These are phyloP conservation scores for Parafenestella ontariensis DNA, from an alignment of 2,329 filamentous ascomycete genomes.

Conservation along the genomic window DNA sequence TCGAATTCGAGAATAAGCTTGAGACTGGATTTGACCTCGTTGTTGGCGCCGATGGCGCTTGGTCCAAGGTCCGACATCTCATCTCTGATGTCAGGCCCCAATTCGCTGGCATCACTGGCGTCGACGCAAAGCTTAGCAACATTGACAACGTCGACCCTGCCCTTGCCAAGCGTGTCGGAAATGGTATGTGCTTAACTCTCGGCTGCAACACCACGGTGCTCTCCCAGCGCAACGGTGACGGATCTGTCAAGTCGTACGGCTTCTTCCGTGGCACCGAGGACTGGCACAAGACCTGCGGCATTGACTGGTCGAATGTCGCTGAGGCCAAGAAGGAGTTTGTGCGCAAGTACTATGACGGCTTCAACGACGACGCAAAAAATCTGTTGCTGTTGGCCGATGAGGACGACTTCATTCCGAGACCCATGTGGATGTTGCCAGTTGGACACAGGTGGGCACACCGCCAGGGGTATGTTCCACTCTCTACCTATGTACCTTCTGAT, in stretches of 20 bases:
- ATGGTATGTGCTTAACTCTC: slow-evolving; percentile 47
- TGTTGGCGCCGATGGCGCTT: slow-evolving; percentile 56
- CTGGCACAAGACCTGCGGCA: slow-evolving; percentile 49
- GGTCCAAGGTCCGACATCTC: slow-evolving; percentile 41
- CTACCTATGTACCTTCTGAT: too few relatives aligned
- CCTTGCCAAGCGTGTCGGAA: slow-evolving; percentile 54
- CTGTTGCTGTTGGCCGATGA: slow-evolving; percentile 30
- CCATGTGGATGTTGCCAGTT: slow-evolving; percentile 49
- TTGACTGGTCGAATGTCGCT: slow-evolving; percentile 51
- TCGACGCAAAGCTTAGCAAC: slow-evolving; percentile 54
- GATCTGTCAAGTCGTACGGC: slow-evolving; percentile 51
- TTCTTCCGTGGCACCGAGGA: slow-evolving; percentile 45
- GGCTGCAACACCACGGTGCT: slow-evolving; percentile 13
- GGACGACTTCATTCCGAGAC: slow-evolving; percentile 22
- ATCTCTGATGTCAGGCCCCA: slow-evolving; percentile 45
- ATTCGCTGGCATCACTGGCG: slow-evolving; percentile 53
- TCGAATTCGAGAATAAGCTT: slow-evolving; percentile 33
- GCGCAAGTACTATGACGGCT: slow-evolving; percentile 1
- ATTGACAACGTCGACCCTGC: slow-evolving; percentile 52
- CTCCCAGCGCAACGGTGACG: slow-evolving; percentile 57
- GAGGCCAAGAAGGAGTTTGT: slow-evolving; percentile 2
- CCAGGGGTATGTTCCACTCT: slow-evolving; percentile 11
- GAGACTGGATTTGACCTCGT: slow-evolving; percentile 51
- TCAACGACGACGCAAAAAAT: slow-evolving; percentile 25
- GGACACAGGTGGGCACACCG: slow-evolving; percentile 43